Percentiles rank a stretch among this genome's conserved stretches.
Evolutionary conservation across 441 rosid genomes (phyloP).

Genomic region (California macrophylla): DNA sequence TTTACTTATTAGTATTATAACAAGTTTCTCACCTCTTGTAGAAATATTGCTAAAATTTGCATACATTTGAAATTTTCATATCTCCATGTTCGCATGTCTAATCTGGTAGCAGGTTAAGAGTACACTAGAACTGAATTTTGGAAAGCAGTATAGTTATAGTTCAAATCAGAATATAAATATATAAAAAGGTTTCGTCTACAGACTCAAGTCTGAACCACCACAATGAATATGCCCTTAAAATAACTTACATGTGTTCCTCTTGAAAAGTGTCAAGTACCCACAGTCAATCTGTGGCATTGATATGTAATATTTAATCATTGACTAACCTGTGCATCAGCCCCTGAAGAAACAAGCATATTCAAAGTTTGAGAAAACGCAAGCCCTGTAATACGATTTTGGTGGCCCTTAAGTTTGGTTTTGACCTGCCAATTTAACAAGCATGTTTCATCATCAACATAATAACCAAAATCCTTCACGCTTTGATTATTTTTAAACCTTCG

Average conservation of each 20-base stretch:
- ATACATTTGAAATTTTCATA: background rate
- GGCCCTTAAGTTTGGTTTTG: slow-evolving; percentile 37
- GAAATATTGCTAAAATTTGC: background rate
- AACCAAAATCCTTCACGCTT: background rate
- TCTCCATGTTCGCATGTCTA: background rate
- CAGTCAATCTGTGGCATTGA: background rate
- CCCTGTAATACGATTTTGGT: slow-evolving; percentile 42
- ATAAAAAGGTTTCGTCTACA: background rate
- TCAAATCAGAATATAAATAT: background rate
- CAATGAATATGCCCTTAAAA: no score
- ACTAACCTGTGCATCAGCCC: slow-evolving; percentile 48
- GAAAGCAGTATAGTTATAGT: background rate
- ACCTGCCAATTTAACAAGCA: slow-evolving; percentile 23
- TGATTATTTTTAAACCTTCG: background rate
- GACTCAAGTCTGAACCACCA: no score
- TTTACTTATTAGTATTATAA: background rate
- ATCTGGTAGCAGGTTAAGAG: no score
- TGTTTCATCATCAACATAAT: background rate
- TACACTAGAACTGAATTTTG: background rate
- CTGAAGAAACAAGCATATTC: slow-evolving; percentile 43
- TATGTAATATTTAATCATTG: background rate
- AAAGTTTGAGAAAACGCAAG: slow-evolving; percentile 42
- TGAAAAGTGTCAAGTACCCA: background rate
- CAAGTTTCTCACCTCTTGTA: background rate
- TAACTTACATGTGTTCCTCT: background rate